Conservation (phyloP, 2,329 filamentous ascomycete genomes). For the Xylaria arbuscula region DNA sequence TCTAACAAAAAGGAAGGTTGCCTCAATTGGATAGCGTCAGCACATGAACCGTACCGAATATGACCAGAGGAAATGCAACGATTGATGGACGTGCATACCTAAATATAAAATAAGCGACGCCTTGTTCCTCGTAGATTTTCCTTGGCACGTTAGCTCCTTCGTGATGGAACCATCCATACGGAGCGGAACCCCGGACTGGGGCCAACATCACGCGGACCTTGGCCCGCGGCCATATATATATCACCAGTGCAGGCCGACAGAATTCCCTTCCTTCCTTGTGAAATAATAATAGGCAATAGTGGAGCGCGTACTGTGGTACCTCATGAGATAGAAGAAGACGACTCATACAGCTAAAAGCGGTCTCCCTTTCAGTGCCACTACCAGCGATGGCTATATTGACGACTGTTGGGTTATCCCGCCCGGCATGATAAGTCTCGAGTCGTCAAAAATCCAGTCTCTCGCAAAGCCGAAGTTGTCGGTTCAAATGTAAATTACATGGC, state of each 20-base stretch:
- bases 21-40: conserved; percentile 2
- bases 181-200: not conserved
- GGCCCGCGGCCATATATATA: not conserved
- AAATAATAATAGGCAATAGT: not conserved
- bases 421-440: not conserved
- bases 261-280: not conserved
- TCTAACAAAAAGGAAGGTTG: conserved; percentile 9
- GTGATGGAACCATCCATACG: not conserved
- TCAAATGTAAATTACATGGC: not conserved
- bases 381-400: too few relatives aligned
- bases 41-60: not conserved
- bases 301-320: not conserved
- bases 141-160: not conserved
- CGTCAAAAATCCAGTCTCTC: not conserved
- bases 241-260: not conserved
- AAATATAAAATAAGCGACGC: not conserved
- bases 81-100: not conserved
- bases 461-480: not conserved
- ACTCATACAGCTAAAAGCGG: too few relatives aligned
- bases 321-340: too few relatives aligned
- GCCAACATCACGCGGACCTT: not conserved
- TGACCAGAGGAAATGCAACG: not conserved
- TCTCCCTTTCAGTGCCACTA: too few relatives aligned
- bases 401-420: not conserved
- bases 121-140: not conserved